Evolutionary conservation across 2,329 filamentous ascomycete species (phyloP), one percentile per base, ranked within the genome.

Genomic region (Thielaviopsis punctulata): DNA sequence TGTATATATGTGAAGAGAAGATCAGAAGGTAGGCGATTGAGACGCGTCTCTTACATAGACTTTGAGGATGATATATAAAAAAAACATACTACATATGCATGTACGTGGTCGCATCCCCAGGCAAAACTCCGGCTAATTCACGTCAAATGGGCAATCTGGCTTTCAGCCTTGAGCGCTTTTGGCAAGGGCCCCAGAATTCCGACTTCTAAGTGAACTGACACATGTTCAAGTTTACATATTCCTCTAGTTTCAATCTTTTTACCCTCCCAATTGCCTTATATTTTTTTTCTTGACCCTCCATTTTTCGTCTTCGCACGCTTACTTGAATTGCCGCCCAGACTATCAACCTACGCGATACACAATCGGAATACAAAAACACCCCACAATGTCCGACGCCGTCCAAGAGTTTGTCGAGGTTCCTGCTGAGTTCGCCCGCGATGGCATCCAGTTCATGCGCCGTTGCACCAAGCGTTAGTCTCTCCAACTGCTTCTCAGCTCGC

Each of bases 351-450:
- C 27, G 13, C 8, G 13, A 22, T 22, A 24, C 19, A 2, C 10
- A 12, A 24, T 18, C 18, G 1, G 18, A 27, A 8, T 44, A 51
- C 23, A n/a, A 15, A 45, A 23, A 51, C 19, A 22, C 13, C 22
- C 39, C 65, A 68, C 60, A 63, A 79, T 80, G 76, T 73, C 79
- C 66, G 81, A 84, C 64, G 75, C 81, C 65, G 66, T 84, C 60
- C 79, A 83, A 66, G 79, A 84, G 63, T 69, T 86, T 61, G 74
- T 83, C 63, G 82, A 86, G 59, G 73, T 80, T 63, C 79, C 79
- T 60, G 70, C 71, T 63, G 77, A 82, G 66, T 83, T 83, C 65
- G 64, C 80, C 62, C 73, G 69, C 63, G 76, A 79, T 56, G 76
- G 77, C 62, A 69, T 76, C 55, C 75, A 79, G 59, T 80, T 80